A percentile compares a stretch with the other conserved stretches of the same genome.
phyloP scores from a whole-genome alignment of 2,329 filamentous ascomycete species.

The Cladosporium sp. region DNA sequence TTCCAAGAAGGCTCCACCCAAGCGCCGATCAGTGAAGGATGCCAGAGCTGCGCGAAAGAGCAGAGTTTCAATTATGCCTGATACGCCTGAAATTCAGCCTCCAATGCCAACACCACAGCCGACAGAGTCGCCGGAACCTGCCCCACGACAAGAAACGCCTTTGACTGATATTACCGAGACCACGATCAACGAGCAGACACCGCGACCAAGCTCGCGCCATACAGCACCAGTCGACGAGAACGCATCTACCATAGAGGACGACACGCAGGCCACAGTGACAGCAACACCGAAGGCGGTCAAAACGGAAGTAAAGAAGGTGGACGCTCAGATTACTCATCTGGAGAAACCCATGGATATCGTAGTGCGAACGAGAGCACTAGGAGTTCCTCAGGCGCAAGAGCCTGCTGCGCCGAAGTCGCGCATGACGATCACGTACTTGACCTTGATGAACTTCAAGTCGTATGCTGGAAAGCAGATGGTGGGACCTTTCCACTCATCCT shows the following conservation, averaged over 20 bases:
- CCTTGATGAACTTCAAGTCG: conserved; percentile 97
- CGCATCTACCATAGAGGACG: conserved; percentile 20
- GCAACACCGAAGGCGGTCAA: conserved; percentile 40
- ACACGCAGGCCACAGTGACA: conserved; percentile 20
- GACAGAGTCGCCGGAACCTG: conserved; percentile 39
- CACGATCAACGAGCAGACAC: conserved; percentile 62
- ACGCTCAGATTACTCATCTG: conserved; percentile 72
- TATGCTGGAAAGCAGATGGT: conserved; percentile 95
- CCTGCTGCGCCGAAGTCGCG: conserved; percentile 76
- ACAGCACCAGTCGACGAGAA: conserved; percentile 23
- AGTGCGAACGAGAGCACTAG: conserved; percentile 75
- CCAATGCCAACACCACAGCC: conserved; percentile 50
- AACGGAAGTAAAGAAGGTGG: conserved; percentile 64
- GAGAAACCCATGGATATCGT: conserved; percentile 94
- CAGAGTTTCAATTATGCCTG: conserved; percentile 39
- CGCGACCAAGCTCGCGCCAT: conserved; percentile 31
- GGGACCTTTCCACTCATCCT: conserved; percentile 93
- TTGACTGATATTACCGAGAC: conserved; percentile 72
- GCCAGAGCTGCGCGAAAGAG: conserved; percentile 44
- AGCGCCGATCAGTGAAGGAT: conserved; percentile 62
- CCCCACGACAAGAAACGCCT: conserved; percentile 54
- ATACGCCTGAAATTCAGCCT: conserved; percentile 37
- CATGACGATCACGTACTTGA: conserved; percentile 88
- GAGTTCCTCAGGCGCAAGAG: conserved; percentile 65
- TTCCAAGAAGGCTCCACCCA: conserved; percentile 61